Conservation (phyloP, 768 basidiomycete species). For the Russula sp. region DNA sequence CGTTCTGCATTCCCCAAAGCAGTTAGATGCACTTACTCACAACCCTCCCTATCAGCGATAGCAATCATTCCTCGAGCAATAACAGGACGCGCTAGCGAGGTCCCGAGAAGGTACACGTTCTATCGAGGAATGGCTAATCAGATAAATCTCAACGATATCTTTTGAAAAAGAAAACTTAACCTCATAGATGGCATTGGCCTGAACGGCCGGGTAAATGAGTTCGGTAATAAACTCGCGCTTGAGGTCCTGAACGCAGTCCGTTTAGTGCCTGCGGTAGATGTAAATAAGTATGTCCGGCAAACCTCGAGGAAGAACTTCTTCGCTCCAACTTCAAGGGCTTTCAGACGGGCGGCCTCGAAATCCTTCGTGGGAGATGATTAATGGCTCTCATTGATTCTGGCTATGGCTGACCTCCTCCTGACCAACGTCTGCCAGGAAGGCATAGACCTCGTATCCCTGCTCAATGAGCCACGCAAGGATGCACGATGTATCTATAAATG, state of each 20-base stretch:
- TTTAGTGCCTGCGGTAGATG: not conserved
- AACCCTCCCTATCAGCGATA: conserved; percentile 81
- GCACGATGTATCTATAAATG: conserved; percentile 82
- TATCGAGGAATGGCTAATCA: conserved; percentile 28
- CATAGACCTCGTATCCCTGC: conserved; percentile 93
- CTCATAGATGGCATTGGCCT: conserved; percentile 99
- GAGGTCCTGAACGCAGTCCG: conserved; percentile 57
- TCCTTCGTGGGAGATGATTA: conserved; percentile 47
- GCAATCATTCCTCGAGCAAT: conserved; percentile 99
- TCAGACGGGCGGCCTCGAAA: conserved; percentile 84
- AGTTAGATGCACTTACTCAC: conserved; percentile 65
- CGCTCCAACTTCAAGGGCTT: conserved; percentile 89
- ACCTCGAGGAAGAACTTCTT: conserved; percentile 93
- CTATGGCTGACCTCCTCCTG: conserved; percentile 68
- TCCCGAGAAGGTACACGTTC: conserved; percentile 96
- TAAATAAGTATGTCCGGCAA: not conserved
- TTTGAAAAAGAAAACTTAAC: conserved; percentile 34
- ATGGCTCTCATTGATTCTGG: conserved; percentile 12
- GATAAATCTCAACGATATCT: not conserved
- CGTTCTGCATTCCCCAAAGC: not conserved
- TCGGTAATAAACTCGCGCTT: conserved; percentile 93
- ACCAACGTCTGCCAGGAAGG: conserved; percentile 95
- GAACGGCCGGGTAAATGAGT: conserved; percentile 96
- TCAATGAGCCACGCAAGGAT: conserved; percentile 99
- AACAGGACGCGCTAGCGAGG: conserved; percentile 95